Conservation (phyloP, 768 basidiomycete species). For the Tephrocybe sp. region DNA sequence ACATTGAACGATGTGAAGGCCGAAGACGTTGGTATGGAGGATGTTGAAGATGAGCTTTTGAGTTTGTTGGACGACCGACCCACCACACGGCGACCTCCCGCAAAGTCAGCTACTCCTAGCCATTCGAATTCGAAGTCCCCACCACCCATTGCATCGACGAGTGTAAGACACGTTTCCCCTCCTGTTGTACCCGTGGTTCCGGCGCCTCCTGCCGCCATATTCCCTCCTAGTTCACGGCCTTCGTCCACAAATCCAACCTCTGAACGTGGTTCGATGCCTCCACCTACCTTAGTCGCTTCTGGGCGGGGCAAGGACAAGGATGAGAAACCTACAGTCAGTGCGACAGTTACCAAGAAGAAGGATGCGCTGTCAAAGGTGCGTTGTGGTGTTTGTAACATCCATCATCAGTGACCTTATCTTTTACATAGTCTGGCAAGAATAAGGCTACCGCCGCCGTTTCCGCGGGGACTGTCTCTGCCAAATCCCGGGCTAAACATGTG, state of each 20-base stretch:
- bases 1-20: slow-evolving; percentile 28
- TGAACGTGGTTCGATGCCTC: slow-evolving; percentile 61
- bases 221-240: slow-evolving; percentile 10
- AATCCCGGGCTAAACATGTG: slow-evolving; percentile 28
- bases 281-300: slow-evolving; percentile 32
- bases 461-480: slow-evolving; percentile 16
- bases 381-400: slow-evolving; percentile 5
- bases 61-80: slow-evolving; percentile 61
- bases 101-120: slow-evolving; percentile 7
- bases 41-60: slow-evolving; percentile 67
- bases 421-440: slow-evolving; percentile 22
- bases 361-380: slow-evolving; percentile 36
- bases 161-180: slow-evolving; percentile 13
- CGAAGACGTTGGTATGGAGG: slow-evolving; percentile 29
- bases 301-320: slow-evolving; percentile 30
- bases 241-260: slow-evolving; percentile 24
- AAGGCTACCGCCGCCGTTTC: slow-evolving; percentile 17
- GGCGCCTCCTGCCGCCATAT: slow-evolving; percentile 10
- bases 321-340: slow-evolving; percentile 20
- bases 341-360: slow-evolving; percentile 39
- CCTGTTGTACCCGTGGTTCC: slow-evolving; percentile 5
- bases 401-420: slow-evolving; percentile 9
- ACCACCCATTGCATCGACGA: not conserved
- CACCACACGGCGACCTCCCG: slow-evolving; percentile 19
- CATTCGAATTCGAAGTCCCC: slow-evolving; percentile 6